Base-by-base conservation (phyloP, 2,329 filamentous ascomycete genomes). In the Xenosphaeropsis pyriputrescens region DNA sequence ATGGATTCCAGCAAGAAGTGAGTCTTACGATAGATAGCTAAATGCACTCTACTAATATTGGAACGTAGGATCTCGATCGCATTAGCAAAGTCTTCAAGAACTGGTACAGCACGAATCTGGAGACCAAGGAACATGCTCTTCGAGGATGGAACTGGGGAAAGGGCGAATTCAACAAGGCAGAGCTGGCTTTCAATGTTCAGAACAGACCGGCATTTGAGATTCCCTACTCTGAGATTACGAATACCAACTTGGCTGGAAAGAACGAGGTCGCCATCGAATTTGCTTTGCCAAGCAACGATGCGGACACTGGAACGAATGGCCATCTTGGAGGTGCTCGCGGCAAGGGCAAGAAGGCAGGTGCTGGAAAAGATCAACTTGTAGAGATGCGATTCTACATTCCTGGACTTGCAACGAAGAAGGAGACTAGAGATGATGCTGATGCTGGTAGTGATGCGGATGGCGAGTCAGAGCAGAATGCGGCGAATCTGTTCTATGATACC, bases 91-190 rank as follows among this genome's bases (percentile, higher is more conserved):
- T 91, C 48, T 95, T 98, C 71, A 96, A 95, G 65, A 84, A 89
- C 54, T 96, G 89, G 85, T 98, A 96, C 63, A 91, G 85, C 62
- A 81, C 91, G 52, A 86, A 79, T 51, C 72, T 98, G 41, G 88
- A 96, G 57, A 84, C 75, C 58, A 85, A 85, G 59, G 91, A 98
- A 61, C 91, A 96, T 59, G 86, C 91, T 17, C 67, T 98, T 41
- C 78, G 91, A 49, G 91, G 91, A 40, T 98, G 91, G 91, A 98
- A 98, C 59, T 98, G 91, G 93, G 91, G 91, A 52, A 98, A 96
- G 63, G 85, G 85, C 46, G 91, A 98, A 53, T 94, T 98, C 57
- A 80, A 82, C 43, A 94, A 96, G 62, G 81, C 86, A 39, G 91
- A 98, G 64, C 74, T 98, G 39, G 75, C 84, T 19, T 98, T 98